Base-by-base conservation (phyloP, 495 filamentous ascomycete genomes). In the Clohesyomyces aquaticus region DNA sequence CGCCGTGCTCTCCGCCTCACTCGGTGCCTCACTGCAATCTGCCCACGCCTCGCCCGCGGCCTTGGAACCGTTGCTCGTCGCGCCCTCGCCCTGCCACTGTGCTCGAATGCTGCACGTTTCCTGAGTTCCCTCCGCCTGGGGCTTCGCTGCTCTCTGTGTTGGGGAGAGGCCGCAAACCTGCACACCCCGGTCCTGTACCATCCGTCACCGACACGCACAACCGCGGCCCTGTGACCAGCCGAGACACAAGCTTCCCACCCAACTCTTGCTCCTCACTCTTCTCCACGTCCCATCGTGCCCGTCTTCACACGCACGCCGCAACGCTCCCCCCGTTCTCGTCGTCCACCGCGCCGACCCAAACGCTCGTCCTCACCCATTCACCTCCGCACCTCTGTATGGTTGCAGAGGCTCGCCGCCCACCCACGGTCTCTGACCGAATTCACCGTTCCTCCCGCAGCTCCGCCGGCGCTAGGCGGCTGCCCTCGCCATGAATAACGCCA, bases 401-500 rank as follows among this genome's bases (percentile, higher is more conserved):
- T 18, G 50, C 45, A 42, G 27, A 47, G 21, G 48, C 48, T 27
- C 38, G 28, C 21, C 21, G 42, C 51, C 19, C 18, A 45, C 35
- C 16, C 52, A 63, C 61, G 61, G 52, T 53, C 32, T 18, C 14
- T 29, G 27, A 56, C 61, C 53, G 61, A 41, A 43, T 25, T 14
- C 38, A 16, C 50, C 63, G 16, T 0, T 42, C 23, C 49, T 14
- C 27, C 56, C 55, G 47, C 64, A 61, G 51, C 64, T 42, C 54
- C 57, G 52, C 50, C 50, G 19, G 59, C 35, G 49, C 48, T 62
- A 55, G 59, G 51, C 59, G 50, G n/a, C 29, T 51, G 22, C 64
- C 29, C 9, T 25, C 52, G 26, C 27, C 35, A 67, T 67, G 64
- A 67, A 66, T 49, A 60, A 61, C 64, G 25, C 27, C n/a, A 57